Base-by-base conservation (phyloP, 192 early-diverging fungal species). In the Backusella luteola region DNA sequence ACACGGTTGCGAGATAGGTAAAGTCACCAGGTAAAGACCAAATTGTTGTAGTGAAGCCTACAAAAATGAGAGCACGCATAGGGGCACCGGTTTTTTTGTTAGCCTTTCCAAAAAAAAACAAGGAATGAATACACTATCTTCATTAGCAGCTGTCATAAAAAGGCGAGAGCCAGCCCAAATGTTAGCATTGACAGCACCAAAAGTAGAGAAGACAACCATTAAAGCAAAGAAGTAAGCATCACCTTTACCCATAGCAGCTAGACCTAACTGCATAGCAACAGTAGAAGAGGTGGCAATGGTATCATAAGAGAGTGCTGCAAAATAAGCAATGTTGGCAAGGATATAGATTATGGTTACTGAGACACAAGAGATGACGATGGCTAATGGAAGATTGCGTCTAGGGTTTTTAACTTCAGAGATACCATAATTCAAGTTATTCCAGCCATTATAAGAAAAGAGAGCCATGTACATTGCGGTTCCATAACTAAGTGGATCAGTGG, bases 371-470 rank as follows among this genome's bases (percentile, higher is more conserved):
- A 91, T 87, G 71, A 90, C 89, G 19, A 92, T 91, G 11, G 92
- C 91, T 71, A 90, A 86, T 21, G 93, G 93, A 49, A 95, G 79
- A 67, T 92, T 92, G 36, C 87, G 89, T 7, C 89, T 83, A 34
- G 95, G 95, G 56, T 88, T 87, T 77, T 92, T 90, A 82, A 96
- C 90, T 87, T 96, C 95, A 59, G 90, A 88, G 66, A 93, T 86
- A 71, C 90, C 89, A 78, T 93, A 94, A 73, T 92, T 92, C 34
- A 94, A 78, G 73, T 94, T 94, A 52, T 90, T 90, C 85, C 76
- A 92, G 76, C 83, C 90, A 85, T 66, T 79, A n/a, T 84, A 95
- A 74, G 81, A 88, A 86, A 77, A 88, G 21, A 85, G 79, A 75
- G 83, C 84, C 67, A 87, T 87, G 73, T 93, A 94, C 59, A 93